Conservation (phyloP, 768 basidiomycete genomes). For the Xerocomellus chrysenteron region DNA sequence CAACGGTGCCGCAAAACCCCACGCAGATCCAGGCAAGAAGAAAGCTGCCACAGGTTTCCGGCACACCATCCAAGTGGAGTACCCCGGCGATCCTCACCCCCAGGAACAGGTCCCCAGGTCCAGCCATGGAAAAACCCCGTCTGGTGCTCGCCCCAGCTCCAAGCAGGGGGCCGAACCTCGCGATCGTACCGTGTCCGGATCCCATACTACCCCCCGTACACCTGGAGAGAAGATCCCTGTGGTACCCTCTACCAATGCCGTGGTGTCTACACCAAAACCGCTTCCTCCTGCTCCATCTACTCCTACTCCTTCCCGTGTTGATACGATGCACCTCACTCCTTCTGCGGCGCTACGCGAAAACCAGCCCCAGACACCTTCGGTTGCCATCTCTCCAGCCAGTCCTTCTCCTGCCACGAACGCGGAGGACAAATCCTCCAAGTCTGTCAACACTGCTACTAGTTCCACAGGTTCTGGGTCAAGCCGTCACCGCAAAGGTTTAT, state of each 20-base stretch:
- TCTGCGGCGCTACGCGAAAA: conserved; percentile 29
- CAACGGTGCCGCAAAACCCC: conserved; percentile 33
- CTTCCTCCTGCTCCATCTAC: conserved; percentile 30
- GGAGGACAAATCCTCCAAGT: conserved; percentile 30
- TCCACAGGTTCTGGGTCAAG: conserved; percentile 43
- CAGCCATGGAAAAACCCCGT: conserved; percentile 21
- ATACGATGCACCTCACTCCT: conserved; percentile 22
- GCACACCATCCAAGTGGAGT: conserved; percentile 97
- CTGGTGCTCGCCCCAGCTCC: conserved; percentile 10
- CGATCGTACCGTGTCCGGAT: conserved; percentile 18
- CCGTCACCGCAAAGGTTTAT: conserved; percentile 66
- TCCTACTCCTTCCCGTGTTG: conserved; percentile 18
- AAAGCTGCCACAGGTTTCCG: conserved; percentile 53
- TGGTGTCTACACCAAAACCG: conserved; percentile 23
- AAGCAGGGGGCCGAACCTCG: conserved; percentile 17
- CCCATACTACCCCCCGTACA: conserved; percentile 1
- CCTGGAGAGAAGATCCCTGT: conserved; percentile 19
- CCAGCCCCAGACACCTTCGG: conserved; percentile 29
- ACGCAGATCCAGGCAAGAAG: conserved; percentile 45
- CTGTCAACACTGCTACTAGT: conserved; percentile 26
- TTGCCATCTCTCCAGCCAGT: conserved; percentile 42
- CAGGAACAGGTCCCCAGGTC: conserved; percentile 17
- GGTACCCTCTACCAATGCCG: conserved; percentile 12
- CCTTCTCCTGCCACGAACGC: conserved; percentile 36
- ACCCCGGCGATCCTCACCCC: conserved; percentile 54